Base-by-base conservation (phyloP, 495 filamentous ascomycete species). In the Trichoderma parareesei region DNA sequence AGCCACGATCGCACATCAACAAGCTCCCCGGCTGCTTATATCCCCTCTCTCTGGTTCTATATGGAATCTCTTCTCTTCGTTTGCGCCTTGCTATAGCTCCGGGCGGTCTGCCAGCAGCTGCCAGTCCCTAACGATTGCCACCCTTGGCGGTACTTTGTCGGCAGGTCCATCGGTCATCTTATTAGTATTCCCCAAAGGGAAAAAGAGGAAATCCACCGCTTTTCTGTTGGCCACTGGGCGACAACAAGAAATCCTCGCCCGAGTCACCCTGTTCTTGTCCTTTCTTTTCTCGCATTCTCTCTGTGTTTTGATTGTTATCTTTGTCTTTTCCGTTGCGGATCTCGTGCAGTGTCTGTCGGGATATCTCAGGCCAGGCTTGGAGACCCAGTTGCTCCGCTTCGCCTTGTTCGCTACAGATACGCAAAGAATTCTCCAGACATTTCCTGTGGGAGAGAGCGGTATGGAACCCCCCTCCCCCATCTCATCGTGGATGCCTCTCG, bases 371-470 rank as follows among this genome's bases (percentile, higher is more conserved):
- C 53, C 37, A 27, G 53, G 53, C 35, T 57, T 57, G 35, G 53
- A 35, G 53, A 57, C 53, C 53, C 53, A 57, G 53, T 37, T 57
- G 53, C 53, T 57, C 53, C 53, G 53, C 53, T 35, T 35, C 53
- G 33, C 18, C 53, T 57, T 57, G 27, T 57, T 57, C 53, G 53
- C 53, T 57, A 35, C 53, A 38, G 40, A 27, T 11, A 41, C 40
- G 40, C 53, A 37, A 57, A 35, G 53, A 35, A 8, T 57, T 37
- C 53, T 57, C 20, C 27, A 57, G 53, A 57, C 53, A 37, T 37
- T 46, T 48, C 33, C 37, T n/a, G 53, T 57, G 53, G 1, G 27
- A 57, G 53, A 37, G 16, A 57, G 53, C 53, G 53, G 53, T 57
- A 57, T 57, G 53, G 1, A 14, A 20, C 53, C 53, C 53, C 20